These are phyloP conservation scores for Fraxinus pennsylvanica DNA, from an alignment of 257 asterid genomes.

Conservation along the genomic window DNA sequence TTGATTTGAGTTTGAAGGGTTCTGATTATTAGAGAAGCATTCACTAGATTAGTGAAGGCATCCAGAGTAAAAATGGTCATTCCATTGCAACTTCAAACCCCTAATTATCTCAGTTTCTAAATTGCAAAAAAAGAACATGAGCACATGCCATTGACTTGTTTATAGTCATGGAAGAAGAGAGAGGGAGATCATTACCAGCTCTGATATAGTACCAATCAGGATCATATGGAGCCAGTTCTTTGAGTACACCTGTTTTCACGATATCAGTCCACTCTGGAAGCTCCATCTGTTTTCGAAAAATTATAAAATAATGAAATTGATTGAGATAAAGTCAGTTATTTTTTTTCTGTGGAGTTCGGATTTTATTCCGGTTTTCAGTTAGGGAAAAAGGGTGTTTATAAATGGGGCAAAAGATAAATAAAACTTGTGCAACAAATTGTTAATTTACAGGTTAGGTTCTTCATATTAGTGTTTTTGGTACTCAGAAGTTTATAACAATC, in stretches of 20 bases:
- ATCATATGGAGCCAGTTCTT: constrained; percentile 69
- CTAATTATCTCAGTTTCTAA: background rate
- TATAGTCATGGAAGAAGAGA: background rate
- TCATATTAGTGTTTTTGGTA: background rate
- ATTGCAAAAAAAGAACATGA: background rate
- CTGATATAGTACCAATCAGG: constrained; percentile 94
- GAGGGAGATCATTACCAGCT: constrained; percentile 52
- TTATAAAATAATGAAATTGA: background rate
- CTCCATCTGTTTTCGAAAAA: constrained; percentile 35
- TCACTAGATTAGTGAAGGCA: background rate
- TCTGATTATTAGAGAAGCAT: background rate
- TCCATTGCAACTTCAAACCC: background rate
- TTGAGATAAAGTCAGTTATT: background rate
- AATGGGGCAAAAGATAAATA: background rate
- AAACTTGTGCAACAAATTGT: background rate
- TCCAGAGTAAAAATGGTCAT: background rate
- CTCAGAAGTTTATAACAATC: background rate
- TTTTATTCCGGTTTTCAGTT: too few relatives aligned
- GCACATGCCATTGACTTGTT: background rate
- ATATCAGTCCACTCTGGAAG: constrained; percentile 59
- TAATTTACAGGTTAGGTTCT: background rate
- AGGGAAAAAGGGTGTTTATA: background rate
- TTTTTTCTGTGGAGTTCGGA: background rate
- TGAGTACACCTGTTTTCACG: constrained; percentile 45
- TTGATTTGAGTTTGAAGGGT: background rate